Base-by-base conservation (phyloP, 306 rosid genomes). In the Comarum palustre region DNA sequence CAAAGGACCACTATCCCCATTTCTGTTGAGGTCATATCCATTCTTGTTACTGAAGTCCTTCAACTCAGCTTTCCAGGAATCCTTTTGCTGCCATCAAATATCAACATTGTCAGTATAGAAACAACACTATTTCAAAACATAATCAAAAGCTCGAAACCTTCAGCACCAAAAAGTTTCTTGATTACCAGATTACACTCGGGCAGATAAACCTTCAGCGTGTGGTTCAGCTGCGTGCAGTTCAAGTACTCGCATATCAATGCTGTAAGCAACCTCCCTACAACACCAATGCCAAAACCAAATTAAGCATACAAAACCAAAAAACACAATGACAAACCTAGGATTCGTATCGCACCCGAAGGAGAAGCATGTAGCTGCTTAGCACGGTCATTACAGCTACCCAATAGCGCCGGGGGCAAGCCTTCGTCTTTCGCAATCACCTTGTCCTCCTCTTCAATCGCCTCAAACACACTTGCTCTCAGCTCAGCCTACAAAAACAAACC, bases 171-270 rank as follows among this genome's bases (percentile, higher is more conserved):
- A 68, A 29, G 42, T 51, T 20, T 32, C 64, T 66, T 54, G 59
- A 84, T 86, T 92, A 95, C 99, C 97, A 95, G 82, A 84, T 95
- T 95, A 81, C 97, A 95, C 80, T 95, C 99, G 0, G 99, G 99
- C 66, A 86, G 89, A 82, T 95, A 95, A 62, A 95, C 99, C 82
- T 95, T 95, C 0, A 95, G 80, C 0, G 99, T 88, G 82, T 94
- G 99, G 78, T 76, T 94, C 66, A 94, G 88, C 72, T 94, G 99
- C 3, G 99, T 96, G 97, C 99, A 95, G 83, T 95, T 97, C 32
- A 95, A 80, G 84, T 95, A 95, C 80, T 95, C 99, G 22, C 99
- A 92, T 72, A 95, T 68, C 73, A 95, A 74, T 16, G 99, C 91
- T 59, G 97, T 92, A 51, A 95, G 92, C 60, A 95, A 88, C 80